phyloP scores from a whole-genome alignment of 805 yeast genomes.

The Yamadazyma nakazawae region DNA sequence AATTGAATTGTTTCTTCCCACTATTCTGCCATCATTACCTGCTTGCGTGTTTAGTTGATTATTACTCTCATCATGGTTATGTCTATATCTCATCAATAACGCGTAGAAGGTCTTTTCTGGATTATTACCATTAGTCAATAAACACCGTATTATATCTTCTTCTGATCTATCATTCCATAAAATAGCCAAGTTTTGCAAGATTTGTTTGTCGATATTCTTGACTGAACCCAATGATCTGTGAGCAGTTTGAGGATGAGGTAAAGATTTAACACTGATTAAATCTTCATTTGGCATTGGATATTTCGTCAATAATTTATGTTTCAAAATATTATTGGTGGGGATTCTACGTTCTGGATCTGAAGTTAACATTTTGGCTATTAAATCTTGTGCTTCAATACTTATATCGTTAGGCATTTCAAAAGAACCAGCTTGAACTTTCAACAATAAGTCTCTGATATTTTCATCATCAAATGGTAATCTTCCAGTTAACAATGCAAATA shows the following conservation, averaged over 20 bases:
- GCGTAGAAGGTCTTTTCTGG: constrained; percentile 48
- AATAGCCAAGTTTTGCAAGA: constrained; percentile 52
- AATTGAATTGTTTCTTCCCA: constrained; percentile 17
- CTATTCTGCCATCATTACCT: constrained; percentile 8
- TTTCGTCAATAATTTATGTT: constrained; percentile 53
- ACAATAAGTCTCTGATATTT: constrained; percentile 62
- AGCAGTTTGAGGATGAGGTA: constrained; percentile 57
- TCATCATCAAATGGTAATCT: constrained; percentile 83
- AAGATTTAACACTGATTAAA: constrained; percentile 40
- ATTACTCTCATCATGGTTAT: constrained; percentile 31
- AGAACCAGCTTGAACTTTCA: constrained; percentile 74
- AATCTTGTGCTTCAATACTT: constrained; percentile 62
- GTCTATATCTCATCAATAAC: constrained; percentile 42
- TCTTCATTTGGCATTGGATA: constrained; percentile 49
- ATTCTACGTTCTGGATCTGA: constrained; percentile 72
- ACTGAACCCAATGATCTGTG: constrained; percentile 46
- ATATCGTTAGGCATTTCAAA: constrained; percentile 69
- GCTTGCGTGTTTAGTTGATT: constrained; percentile 11
- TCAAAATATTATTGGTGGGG: constrained; percentile 60
- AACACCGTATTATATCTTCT: constrained; percentile 35
- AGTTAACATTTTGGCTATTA: constrained; percentile 61
- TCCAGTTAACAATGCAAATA: constrained; percentile 76
- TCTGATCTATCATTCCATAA: constrained; percentile 55
- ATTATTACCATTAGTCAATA: constrained; percentile 37
- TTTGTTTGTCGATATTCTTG: constrained; percentile 49